phyloP scores from a whole-genome alignment of 116 monocot genomes.

The Dioscorea cayenensis region DNA sequence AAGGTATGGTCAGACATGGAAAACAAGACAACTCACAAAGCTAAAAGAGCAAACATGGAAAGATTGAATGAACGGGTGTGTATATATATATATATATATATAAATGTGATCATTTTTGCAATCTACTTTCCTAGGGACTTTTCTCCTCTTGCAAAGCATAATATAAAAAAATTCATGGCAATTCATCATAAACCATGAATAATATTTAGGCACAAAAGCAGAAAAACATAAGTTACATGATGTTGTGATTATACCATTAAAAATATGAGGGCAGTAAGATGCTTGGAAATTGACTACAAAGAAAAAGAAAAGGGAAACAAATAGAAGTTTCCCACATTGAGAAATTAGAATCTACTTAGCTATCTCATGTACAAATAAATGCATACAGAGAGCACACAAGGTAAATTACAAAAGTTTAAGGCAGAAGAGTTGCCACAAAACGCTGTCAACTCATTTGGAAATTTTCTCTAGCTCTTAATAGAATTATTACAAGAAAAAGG shows the following conservation, averaged over 20 bases:
- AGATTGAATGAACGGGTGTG: too few species aligned
- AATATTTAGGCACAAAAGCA: background rate
- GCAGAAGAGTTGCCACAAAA: background rate
- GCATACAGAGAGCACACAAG: background rate
- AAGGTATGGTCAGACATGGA: background rate
- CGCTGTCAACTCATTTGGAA: background rate
- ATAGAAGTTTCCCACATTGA: background rate
- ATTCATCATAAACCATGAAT: background rate
- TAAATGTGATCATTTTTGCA: too few species aligned
- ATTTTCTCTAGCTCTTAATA: background rate
- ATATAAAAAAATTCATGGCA: background rate
- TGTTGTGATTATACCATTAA: background rate
- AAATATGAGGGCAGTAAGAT: too few species aligned
- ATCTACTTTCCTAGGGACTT: background rate
- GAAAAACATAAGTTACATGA: background rate
- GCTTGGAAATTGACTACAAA: too few species aligned
- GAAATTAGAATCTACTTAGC: background rate
- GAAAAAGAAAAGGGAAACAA: background rate
- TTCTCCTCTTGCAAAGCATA: background rate
- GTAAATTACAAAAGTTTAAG: background rate
- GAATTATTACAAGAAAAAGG: too few species aligned
- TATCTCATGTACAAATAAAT: background rate
- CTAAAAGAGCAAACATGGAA: background rate
- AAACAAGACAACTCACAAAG: background rate
- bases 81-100: too few species aligned